phyloP scores from a whole-genome alignment of 768 basidiomycete genomes.

The Tulasnella sp. region DNA sequence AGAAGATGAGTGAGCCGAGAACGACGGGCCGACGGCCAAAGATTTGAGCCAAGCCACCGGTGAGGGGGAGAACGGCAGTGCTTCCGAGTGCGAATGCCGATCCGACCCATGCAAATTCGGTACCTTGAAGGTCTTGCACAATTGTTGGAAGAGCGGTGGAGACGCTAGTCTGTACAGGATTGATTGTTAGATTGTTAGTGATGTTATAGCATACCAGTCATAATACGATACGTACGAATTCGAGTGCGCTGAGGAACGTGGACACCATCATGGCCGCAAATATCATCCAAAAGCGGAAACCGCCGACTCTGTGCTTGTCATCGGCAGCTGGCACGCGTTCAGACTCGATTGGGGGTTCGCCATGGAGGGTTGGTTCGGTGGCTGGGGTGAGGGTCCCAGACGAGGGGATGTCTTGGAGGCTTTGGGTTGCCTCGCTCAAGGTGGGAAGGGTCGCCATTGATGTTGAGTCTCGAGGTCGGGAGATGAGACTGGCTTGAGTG shows the following conservation, averaged over 20 bases:
- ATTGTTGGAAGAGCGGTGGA: conserved; percentile 18
- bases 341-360: no score
- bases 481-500: no score
- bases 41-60: conserved; percentile 41
- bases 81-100: conserved; percentile 51
- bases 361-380: no score
- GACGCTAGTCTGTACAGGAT: background rate
- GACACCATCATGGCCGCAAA: conserved; percentile 22
- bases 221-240: background rate
- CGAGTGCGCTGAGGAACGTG: conserved; percentile 23
- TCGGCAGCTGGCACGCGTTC: no score
- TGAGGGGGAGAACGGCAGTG: conserved; percentile 50
- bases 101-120: conserved; percentile 52
- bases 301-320: background rate
- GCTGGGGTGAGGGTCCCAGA: no score
- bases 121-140: conserved; percentile 45
- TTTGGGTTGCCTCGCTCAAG: no score
- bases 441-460: no score
- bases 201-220: background rate
- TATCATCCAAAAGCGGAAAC: conserved; percentile 27
- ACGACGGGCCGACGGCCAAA: conserved; percentile 49
- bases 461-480: no score
- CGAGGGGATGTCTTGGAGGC: no score
- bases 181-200: background rate
- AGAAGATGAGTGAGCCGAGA: conserved; percentile 44